These are phyloP conservation scores for Cryptococcus sp. DNA, from an alignment of 1,284 basidiomycete genomes.

Conservation along the genomic window DNA sequence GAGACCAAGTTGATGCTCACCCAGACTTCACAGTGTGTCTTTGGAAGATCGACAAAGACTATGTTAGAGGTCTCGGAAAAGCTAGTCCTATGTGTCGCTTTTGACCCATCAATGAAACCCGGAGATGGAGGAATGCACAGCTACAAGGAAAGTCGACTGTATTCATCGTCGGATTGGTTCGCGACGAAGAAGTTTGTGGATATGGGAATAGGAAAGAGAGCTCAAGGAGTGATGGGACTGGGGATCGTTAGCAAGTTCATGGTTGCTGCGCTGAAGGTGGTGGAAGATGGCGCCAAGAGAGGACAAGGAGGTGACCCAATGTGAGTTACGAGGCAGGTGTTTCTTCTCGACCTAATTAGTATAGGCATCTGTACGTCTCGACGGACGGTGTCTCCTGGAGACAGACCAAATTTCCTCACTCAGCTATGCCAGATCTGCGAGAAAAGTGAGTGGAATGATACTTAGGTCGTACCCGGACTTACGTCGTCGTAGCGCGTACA, in stretches of 20 bases:
- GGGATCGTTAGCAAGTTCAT: slow-evolving; percentile 87
- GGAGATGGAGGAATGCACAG: slow-evolving; percentile 49
- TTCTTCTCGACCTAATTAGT: background rate
- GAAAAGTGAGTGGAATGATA: slow-evolving; percentile 19
- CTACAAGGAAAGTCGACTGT: slow-evolving; percentile 65
- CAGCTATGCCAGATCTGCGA: slow-evolving; percentile 34
- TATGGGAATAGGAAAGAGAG: slow-evolving; percentile 72
- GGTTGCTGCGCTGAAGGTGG: slow-evolving; percentile 71
- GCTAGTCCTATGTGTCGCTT: slow-evolving; percentile 81
- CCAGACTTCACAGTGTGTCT: slow-evolving; percentile 72
- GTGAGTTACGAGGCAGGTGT: slow-evolving; percentile 16
- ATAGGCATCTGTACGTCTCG: slow-evolving; percentile 70
- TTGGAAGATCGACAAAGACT: slow-evolving; percentile 74
- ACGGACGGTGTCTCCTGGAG: slow-evolving; percentile 72
- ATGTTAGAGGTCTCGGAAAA: slow-evolving; percentile 69
- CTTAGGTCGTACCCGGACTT: background rate
- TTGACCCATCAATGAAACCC: slow-evolving; percentile 57
- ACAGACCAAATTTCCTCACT: slow-evolving; percentile 47
- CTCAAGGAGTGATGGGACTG: slow-evolving; percentile 77
- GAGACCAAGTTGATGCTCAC: slow-evolving; percentile 58
- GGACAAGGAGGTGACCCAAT: slow-evolving; percentile 58
- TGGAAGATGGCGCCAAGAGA: slow-evolving; percentile 17
- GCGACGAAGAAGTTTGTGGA: slow-evolving; percentile 61
- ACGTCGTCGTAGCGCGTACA: slow-evolving; percentile 67
- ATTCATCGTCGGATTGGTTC: slow-evolving; percentile 79